Conservation (phyloP, 2,329 filamentous ascomycete genomes). For the Fulvia fulva region DNA sequence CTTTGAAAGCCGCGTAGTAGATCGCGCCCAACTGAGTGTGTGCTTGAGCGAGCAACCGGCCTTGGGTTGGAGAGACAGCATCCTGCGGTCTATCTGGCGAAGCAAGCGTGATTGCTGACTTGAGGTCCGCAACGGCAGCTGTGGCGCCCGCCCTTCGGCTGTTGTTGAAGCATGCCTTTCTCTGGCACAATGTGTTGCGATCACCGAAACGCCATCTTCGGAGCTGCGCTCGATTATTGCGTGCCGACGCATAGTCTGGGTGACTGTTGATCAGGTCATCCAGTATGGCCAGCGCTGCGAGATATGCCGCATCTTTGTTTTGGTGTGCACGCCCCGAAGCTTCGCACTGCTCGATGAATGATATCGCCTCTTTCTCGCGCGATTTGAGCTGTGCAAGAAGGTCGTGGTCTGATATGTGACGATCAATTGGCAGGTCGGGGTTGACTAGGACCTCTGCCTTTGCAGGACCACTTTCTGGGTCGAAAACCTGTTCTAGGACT, state of each 20-base stretch:
- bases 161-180: neutral
- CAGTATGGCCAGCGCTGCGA: constrained; percentile 39
- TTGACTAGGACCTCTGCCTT: constrained; percentile 24
- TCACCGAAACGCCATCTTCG: constrained; percentile 50
- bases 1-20: constrained; percentile 24
- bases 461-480: constrained; percentile 27
- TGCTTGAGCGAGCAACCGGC: constrained; percentile 63
- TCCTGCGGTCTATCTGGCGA: constrained; percentile 50
- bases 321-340: constrained; percentile 2
- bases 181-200: constrained; percentile 29
- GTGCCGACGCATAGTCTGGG: constrained; percentile 66
- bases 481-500: constrained; percentile 43
- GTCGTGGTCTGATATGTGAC: constrained; percentile 15
- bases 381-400: constrained; percentile 19
- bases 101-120: constrained; percentile 54
- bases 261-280: constrained; percentile 53
- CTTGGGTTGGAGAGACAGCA: constrained; percentile 60
- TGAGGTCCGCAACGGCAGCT: constrained; percentile 34
- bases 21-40: constrained; percentile 58
- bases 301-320: constrained; percentile 21
- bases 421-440: constrained; percentile 25
- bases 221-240: constrained; percentile 70
- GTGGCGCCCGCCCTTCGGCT: constrained; percentile 8
- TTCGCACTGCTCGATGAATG: constrained; percentile 26
- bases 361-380: constrained; percentile 26